These are phyloP conservation scores for Cladosporium colombiae DNA, from an alignment of 2,329 filamentous ascomycete genomes.

Conservation along the genomic window DNA sequence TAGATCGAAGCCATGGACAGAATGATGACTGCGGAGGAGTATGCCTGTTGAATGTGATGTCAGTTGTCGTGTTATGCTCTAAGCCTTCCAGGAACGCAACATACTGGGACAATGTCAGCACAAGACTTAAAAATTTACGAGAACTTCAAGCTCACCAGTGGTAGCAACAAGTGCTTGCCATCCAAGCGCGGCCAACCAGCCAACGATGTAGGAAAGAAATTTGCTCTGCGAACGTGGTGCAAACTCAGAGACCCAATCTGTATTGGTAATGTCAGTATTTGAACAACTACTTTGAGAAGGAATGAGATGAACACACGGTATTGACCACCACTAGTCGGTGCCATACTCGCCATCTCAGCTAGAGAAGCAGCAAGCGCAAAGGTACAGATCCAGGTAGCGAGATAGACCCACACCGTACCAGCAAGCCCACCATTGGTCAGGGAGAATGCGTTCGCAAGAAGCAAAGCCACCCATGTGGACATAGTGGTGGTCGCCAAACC, in stretches of 20 bases:
- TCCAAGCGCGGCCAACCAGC: conserved; percentile 40
- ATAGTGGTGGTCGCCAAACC: conserved; percentile 37
- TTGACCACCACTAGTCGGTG: conserved; percentile 36
- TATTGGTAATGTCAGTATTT: not conserved
- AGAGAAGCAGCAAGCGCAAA: conserved; percentile 34
- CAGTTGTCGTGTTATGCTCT: not conserved
- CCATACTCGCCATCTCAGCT: conserved; percentile 39
- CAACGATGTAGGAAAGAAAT: conserved; percentile 27
- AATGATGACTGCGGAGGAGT: conserved; percentile 10
- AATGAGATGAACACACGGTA: conserved; percentile 21
- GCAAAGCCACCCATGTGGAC: conserved; percentile 34
- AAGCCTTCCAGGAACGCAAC: not conserved
- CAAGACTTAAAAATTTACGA: not conserved
- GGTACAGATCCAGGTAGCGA: conserved; percentile 33
- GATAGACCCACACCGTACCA: conserved; percentile 37
- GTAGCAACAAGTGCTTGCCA: conserved; percentile 19
- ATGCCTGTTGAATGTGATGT: not conserved
- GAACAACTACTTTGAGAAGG: not conserved
- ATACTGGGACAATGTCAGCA: not conserved
- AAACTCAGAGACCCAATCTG: conserved; percentile 36
- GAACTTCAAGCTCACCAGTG: not conserved
- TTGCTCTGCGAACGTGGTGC: conserved; percentile 33
- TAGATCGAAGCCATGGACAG: conserved; percentile 19
- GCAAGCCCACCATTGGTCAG: conserved; percentile 37
- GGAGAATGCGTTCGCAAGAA: conserved; percentile 32